A percentile compares a stretch with the other conserved stretches of the same genome.
Evolutionary conservation across 2,329 filamentous ascomycete genomes (phyloP).

Genomic region (Rhinocladiella mackenziei): DNA sequence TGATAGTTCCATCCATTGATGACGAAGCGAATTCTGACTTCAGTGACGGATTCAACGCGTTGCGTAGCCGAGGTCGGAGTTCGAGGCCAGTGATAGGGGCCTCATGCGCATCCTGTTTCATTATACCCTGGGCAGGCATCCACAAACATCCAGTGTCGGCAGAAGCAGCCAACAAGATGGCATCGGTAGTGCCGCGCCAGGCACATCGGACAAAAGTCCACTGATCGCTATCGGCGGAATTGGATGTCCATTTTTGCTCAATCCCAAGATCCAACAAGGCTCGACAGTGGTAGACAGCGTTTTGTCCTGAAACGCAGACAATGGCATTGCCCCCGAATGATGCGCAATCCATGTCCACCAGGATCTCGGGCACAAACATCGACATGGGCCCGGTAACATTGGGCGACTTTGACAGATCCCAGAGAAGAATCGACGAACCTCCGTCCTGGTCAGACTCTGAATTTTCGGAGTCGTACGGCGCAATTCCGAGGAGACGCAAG

Average conservation of each 20-base stretch:
- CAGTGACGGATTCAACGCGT: constrained; percentile 28
- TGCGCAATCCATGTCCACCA: constrained; percentile 45
- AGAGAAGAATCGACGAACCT: constrained; percentile 37
- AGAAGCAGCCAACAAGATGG: constrained; percentile 41
- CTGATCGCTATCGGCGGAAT: constrained; percentile 28
- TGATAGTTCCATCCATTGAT: constrained; percentile 44
- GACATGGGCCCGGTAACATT: constrained; percentile 23
- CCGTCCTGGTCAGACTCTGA: constrained; percentile 1
- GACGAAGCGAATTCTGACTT: constrained; percentile 41
- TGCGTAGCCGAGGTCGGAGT: constrained; percentile 33
- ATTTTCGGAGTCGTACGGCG: constrained; percentile 37
- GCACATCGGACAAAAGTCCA: constrained; percentile 43
- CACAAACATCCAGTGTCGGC: constrained; percentile 40
- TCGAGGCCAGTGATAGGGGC: constrained; percentile 44
- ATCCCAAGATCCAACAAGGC: constrained; percentile 22
- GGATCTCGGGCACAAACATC: constrained; percentile 29
- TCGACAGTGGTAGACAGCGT: constrained; percentile 26
- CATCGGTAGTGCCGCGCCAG: constrained; percentile 28
- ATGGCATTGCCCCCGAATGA: constrained; percentile 39
- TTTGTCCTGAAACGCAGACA: constrained; percentile 27
- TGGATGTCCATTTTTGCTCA: constrained; percentile 24
- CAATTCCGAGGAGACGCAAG: constrained; percentile 41
- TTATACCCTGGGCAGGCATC: constrained; percentile 44
- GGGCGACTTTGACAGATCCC: constrained; percentile 35
- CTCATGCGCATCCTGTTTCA: constrained; percentile 39